phyloP scores from a whole-genome alignment of 495 filamentous ascomycete species.

The Trichoderma reesei region DNA sequence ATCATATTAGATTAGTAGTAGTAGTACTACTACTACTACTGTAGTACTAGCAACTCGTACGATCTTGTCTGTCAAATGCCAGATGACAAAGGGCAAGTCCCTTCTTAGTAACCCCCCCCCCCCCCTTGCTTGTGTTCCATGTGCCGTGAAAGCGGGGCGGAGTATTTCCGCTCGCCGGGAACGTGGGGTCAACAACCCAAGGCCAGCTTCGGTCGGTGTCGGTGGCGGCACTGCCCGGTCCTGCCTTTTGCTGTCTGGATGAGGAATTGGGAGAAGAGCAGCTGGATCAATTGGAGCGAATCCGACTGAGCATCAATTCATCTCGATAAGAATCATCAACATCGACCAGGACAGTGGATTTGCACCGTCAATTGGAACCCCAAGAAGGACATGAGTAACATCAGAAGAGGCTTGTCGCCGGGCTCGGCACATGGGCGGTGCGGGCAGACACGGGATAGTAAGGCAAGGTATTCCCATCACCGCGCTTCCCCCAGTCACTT shows the following conservation, averaged over 20 bases:
- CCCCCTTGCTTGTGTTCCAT: neutral
- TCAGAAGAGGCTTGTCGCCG: neutral
- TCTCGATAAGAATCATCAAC: too few species aligned
- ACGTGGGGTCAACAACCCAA: neutral
- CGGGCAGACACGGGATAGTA: slow-evolving; percentile 1
- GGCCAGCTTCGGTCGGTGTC: neutral
- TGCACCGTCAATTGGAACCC: neutral
- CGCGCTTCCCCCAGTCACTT: too few species aligned
- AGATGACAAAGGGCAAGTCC: too few species aligned
- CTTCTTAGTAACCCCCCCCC: neutral
- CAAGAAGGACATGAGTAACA: neutral
- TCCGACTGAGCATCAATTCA: too few species aligned
- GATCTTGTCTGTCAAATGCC: too few species aligned
- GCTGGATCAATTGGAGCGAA: neutral
- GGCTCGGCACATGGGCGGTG: neutral
- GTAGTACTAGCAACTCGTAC: too few species aligned
- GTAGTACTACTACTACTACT: too few species aligned
- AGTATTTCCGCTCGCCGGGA: slow-evolving; percentile 5
- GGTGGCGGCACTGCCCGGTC: neutral
- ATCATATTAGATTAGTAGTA: too few species aligned
- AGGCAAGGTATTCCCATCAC: too few species aligned
- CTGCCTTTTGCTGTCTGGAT: neutral
- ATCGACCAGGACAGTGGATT: too few species aligned
- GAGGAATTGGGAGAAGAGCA: neutral
- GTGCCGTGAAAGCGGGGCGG: slow-evolving; percentile 1